Evolutionary conservation across 2,329 filamentous ascomycete genomes (phyloP), one percentile per base, ranked within the genome.

Genomic region (Epichloe sibirici): DNA sequence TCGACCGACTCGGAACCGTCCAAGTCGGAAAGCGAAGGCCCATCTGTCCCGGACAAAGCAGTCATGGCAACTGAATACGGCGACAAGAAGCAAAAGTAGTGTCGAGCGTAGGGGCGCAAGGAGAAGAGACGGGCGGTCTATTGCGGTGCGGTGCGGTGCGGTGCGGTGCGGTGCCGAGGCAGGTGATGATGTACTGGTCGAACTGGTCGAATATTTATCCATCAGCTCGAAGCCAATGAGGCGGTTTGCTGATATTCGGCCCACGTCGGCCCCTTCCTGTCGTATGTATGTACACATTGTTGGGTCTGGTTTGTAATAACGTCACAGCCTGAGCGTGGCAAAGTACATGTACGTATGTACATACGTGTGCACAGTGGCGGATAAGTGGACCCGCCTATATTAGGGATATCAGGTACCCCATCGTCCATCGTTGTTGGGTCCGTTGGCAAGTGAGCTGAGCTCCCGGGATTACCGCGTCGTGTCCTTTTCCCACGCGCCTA

Each of bases 1-100:
- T 63, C 62, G 12, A 56, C 28, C 28, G 28, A 31, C 21, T 63
- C 61, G 12, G 57, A 55, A 11, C 13, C 35, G 9, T 35, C n/a
- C 9, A 40, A 28, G 2, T 38, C 34, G 5, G 31, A 9, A 28
- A 31, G 25, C 25, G 11, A 15, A 17, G 17, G 42, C 17, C 23
- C 40, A 15, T 17, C 12, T n/a, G 21, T 17, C 25, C 13, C 42
- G 23, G 35, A 34, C 2, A 39, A 17, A 8, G 45, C 23, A 25
- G 4, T 25, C 49, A 51, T 51, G n/a, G 5, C 34, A 17, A 25
- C 5, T n/a, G 34, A 45, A 21, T 6, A 28, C 13, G 25, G 13
- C 11, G 15, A 38, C 31, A 23, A 13, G 17, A 23, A 28, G 13
- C n/a, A 25, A 17, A 37, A 4, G 44, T 34, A 2, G 44, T 34